Evolutionary conservation across 331 rosid species (phyloP).

Genomic region (Quercus tomentella): DNA sequence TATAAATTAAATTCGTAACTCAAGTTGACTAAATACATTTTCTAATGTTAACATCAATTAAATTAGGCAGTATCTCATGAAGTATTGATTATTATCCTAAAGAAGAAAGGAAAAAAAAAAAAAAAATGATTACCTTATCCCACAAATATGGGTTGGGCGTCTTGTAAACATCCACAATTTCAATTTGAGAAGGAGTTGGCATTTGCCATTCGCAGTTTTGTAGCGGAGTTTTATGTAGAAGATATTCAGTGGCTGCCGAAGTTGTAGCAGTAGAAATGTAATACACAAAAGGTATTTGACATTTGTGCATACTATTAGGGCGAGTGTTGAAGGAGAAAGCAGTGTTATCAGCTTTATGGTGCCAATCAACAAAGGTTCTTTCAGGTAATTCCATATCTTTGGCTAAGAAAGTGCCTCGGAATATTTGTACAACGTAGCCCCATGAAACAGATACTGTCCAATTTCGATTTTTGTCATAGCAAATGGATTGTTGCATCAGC

Average conservation of each 20-base stretch:
- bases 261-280: constrained; percentile 21
- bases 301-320: constrained; percentile 27
- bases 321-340: constrained; percentile 58
- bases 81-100: too few species aligned
- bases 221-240: neutral
- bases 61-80: too few species aligned
- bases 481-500: constrained; percentile 70
- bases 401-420: constrained; percentile 46
- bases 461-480: constrained; percentile 50
- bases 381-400: constrained; percentile 66
- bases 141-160: constrained; percentile 46
- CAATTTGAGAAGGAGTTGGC: constrained; percentile 50
- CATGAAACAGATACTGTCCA: constrained; percentile 79
- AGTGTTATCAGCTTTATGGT: constrained; percentile 36
- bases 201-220: constrained; percentile 60
- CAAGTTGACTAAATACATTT: too few species aligned
- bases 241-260: constrained; percentile 20
- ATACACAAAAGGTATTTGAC: constrained; percentile 57
- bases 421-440: constrained; percentile 77
- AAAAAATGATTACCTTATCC: constrained; percentile 48
- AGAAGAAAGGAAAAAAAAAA: neutral
- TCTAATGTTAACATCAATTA: too few species aligned
- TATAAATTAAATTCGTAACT: too few species aligned
- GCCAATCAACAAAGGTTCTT: constrained; percentile 70
- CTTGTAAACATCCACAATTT: constrained; percentile 35